Evolutionary conservation across 495 filamentous ascomycete genomes (phyloP).

Genomic region (Neurospora sp.): DNA sequence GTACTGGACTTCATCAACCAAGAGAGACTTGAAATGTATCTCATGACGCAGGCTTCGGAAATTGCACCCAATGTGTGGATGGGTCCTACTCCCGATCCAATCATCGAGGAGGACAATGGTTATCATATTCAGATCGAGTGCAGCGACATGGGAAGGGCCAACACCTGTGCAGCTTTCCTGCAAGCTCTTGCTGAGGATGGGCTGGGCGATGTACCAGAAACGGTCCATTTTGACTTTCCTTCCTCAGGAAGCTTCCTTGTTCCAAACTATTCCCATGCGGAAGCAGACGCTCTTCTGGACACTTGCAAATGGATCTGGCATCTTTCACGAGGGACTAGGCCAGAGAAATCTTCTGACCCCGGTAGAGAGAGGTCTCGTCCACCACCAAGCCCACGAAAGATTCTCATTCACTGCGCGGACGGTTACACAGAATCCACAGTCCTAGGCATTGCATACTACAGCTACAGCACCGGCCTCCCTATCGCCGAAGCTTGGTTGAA

Average conservation of each 20-base stretch:
- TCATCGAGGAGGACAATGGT: conserved; percentile 26
- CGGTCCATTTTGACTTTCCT: conserved; percentile 54
- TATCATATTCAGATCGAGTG: conserved; percentile 80
- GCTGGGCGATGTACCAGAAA: conserved; percentile 21
- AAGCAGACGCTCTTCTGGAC: conserved; percentile 72
- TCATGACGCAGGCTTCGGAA: conserved; percentile 82
- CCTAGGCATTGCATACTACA: conserved; percentile 79
- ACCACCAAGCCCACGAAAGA: conserved; percentile 41
- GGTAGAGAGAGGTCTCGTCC: conserved; percentile 15
- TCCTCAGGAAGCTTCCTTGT: conserved; percentile 84
- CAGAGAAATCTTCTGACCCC: conserved; percentile 1
- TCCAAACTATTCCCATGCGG: conserved; percentile 65
- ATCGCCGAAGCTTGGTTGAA: conserved; percentile 77
- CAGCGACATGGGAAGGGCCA: conserved; percentile 63
- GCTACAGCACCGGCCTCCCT: conserved; percentile 74
- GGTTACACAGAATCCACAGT: conserved; percentile 93
- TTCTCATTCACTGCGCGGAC: conserved; percentile 88
- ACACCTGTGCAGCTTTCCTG: conserved; percentile 40
- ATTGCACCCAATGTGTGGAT: conserved; percentile 84
- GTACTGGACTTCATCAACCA: conserved; percentile 88
- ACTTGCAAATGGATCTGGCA: conserved; percentile 85
- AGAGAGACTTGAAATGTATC: conserved; percentile 85
- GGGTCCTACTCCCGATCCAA: conserved; percentile 72
- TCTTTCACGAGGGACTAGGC: conserved; percentile 50
- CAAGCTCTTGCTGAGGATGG: conserved; percentile 31